Evolutionary conservation across 345 rosid genomes (phyloP).

Genomic region (Sonneratia alba): DNA sequence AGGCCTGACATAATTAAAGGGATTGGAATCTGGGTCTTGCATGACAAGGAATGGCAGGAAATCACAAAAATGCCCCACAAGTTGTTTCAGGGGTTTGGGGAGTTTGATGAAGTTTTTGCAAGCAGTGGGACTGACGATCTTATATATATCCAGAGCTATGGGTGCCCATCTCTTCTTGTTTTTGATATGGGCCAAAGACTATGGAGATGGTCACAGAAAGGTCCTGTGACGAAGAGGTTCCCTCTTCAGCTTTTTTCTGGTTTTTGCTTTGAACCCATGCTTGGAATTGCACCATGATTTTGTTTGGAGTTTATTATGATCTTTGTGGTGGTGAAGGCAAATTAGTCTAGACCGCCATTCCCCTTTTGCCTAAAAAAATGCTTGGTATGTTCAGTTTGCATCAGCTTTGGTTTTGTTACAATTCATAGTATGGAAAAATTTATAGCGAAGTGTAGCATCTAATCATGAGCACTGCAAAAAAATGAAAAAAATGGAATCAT

Average conservation of each 20-base stretch:
- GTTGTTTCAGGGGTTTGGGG: constrained; percentile 87
- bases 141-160: constrained; percentile 85
- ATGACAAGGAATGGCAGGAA: constrained; percentile 64
- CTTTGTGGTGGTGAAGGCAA: no score
- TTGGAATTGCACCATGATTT: constrained; percentile 55
- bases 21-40: constrained; percentile 80
- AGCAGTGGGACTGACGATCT: constrained; percentile 77
- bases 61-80: constrained; percentile 79
- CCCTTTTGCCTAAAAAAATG: no score
- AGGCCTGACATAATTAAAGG: constrained; percentile 86
- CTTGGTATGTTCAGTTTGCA: no score
- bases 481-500: no score
- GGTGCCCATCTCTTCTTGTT: constrained; percentile 61
- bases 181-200: constrained; percentile 52
- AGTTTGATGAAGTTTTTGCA: constrained; percentile 89
- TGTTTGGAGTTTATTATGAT: no score
- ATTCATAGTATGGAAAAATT: no score
- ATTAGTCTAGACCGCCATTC: no score
- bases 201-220: constrained; percentile 87
- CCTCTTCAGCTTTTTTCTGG: constrained; percentile 97
- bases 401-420: no score
- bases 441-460: no score
- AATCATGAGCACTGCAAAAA: no score
- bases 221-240: constrained; percentile 80
- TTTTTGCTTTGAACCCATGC: constrained; percentile 88